Conservation (phyloP, 106 monocot species). For the Allium sativum region DNA sequence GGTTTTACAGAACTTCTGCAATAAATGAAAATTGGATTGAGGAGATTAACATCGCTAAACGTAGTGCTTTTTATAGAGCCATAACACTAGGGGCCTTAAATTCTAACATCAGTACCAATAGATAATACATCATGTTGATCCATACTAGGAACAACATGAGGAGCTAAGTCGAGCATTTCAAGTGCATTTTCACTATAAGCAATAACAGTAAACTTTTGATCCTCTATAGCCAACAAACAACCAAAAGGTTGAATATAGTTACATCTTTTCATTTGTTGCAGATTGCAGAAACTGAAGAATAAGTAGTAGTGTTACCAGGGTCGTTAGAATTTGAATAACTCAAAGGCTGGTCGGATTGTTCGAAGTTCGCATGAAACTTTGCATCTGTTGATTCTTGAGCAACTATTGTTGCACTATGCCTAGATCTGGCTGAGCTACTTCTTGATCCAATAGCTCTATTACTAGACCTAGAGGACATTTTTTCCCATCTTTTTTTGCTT, state of each 20-base stretch:
- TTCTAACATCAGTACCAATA: conserved; percentile 49
- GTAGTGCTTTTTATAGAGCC: conserved; percentile 71
- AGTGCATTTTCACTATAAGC: conserved; percentile 81
- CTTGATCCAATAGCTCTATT: conserved; percentile 36
- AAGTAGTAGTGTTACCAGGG: conserved; percentile 12
- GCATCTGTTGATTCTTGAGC: conserved; percentile 65
- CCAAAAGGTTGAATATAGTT: conserved; percentile 80
- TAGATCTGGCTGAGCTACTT: conserved; percentile 45
- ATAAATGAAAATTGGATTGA: conserved; percentile 77
- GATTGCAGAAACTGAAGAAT: conserved; percentile 42
- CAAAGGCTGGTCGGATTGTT: conserved; percentile 35
- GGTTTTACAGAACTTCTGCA: conserved; percentile 66
- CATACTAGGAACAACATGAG: conserved; percentile 79
- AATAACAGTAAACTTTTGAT: conserved; percentile 38
- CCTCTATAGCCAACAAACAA: conserved; percentile 57
- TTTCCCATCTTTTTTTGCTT: background rate
- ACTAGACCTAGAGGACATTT: conserved; percentile 26
- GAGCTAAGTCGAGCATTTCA: conserved; percentile 73
- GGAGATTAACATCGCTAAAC: conserved; percentile 54
- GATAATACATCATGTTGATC: conserved; percentile 52
- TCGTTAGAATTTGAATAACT: conserved; percentile 37
- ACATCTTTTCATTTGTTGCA: conserved; percentile 55
- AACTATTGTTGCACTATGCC: conserved; percentile 43
- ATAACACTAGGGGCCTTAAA: conserved; percentile 36
- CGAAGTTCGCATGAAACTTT: conserved; percentile 60